Evolutionary conservation across 768 basidiomycete species (phyloP), one percentile per base, ranked within the genome.

Genomic region (Mycena chlorophos): DNA sequence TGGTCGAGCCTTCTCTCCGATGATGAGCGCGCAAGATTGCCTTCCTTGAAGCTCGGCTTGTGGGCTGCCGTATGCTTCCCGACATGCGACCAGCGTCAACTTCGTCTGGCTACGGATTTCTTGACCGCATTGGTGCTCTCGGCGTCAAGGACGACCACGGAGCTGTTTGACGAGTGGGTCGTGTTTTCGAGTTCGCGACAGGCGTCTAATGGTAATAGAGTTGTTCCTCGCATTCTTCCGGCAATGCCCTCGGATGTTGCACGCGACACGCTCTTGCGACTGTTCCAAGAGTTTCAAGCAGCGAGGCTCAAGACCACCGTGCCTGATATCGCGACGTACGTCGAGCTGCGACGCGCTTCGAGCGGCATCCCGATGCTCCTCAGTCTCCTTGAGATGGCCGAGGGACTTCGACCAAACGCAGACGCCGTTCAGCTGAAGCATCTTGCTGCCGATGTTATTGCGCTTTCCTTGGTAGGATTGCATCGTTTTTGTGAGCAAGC

Each of bases 11-110:
- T 65, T 46, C 65, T 74, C 34, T 62, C 64, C 48, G 52, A 65
- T 5, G 30, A 34, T 26, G 75, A 76, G 55, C 68, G 66, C 5
- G 58, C 58, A 12, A 51, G 54, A 12, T 54, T 73, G 22, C 57
- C 60, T 13, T 64, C 63, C 27, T 65, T 70, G 45, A 79, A 77
- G 56, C 64, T 73, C 4, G 84, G 83, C 1, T 69, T 88, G 22
- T 73, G 86, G 26, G 83, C 82, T 1, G 74, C 83, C 1, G 73
- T 85, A 1, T 85, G 83, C 62, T 80, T 82, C 60, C 86, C 87
- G 6, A 76, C 70, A 2, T 81, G 79, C 59, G 86, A 86, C 62
- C 68, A 71, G 6, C 69, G 82, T 0, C 86, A 87, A 65, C 69
- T 88, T 22, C 70, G 74, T 28, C 70, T 84, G 30, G 68, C 81